Evolutionary conservation across 2,329 filamentous ascomycete genomes (phyloP), one percentile per base, ranked within the genome.

Genomic region (Fusarium sp.): DNA sequence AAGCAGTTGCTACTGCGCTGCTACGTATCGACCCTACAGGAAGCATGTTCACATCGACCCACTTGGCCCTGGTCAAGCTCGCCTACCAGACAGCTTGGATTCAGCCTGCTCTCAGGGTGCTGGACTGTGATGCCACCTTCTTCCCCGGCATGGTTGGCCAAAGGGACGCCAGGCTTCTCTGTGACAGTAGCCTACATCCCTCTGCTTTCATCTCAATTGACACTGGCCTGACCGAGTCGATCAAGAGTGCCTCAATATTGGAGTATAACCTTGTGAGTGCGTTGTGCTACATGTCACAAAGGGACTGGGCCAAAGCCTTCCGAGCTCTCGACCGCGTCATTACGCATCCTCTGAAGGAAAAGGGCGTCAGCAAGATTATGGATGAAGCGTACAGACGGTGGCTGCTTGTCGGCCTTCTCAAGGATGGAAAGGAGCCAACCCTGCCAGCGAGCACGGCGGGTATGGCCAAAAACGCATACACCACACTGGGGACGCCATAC

Each of bases 341-440:
- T 32, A 84, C 88, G 4, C 87, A 88, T 53, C 91, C 93, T 1
- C 80, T 82, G 1, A 81, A 79, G 47, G 88, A 87, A 17, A 79
- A 81, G 29, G 82, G 85, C 32, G 80, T 86, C 11, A 94, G 89
- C 74, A 88, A 87, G 72, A 82, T 96, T 46, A 95, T 95, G 89
- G 81, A 90, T 4, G 92, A 97, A 65, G 91, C 92, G 6, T 94
- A 96, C 80, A 96, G 94, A 77, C 96, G 94, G 75, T 97, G 92
- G 90, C 73, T 96, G 9, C 78, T 99, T 14, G 83, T 93, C 9
- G 86, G 87, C 49, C 81, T 97, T 50, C 78, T 99, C 15, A 80
- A 85, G 7, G 79, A 87, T 49, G 93, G 93, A 64, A 84, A 80
- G 68, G 79, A 80, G 5, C 77, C 79, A 2, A 66, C 75, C 1